Evolutionary conservation across 2,329 filamentous ascomycete genomes (phyloP), one percentile per base, ranked within the genome.

Genomic region (Colletotrichum incanum): DNA sequence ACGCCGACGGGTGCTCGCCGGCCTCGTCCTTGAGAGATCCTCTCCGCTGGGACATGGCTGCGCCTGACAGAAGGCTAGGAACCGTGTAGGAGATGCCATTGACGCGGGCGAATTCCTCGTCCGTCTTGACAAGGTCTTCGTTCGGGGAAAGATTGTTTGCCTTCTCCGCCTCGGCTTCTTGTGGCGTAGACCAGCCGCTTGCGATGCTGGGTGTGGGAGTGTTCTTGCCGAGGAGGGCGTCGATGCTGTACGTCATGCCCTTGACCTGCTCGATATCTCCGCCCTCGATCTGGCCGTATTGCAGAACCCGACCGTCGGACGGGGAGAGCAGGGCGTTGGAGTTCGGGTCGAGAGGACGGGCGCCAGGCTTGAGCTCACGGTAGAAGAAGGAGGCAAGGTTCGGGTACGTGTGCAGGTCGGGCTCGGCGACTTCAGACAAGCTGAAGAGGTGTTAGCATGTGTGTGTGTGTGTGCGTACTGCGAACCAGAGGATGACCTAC

Each of bases 251-350:
- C 0, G 96, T 99, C 88, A 99, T 96, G 72, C 96, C 96, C 84
- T 99, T 99, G 75, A 99, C 96, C 84, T 99, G 96, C 82, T 99
- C 96, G 54, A 99, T 97, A 79, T 98, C 94, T 59, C 96, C 95
- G 77, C 95, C 91, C 78, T 97, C 93, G 69, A 99, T 98, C 76
- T 91, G 92, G 14, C 96, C 96, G 77, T 95, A 98, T 78, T 98
- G 96, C 34, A 99, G 89, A 56, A 99, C 89, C 74, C 93, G 93
- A 58, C 96, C 96, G 81, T 99, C 96, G 6, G 96, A 91, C 1
- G 96, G 97, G 0, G 94, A 96, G 9, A 98, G 85, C 6, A 99
- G 84, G 12, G 94, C 93, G 78, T 93, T 92, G 1, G 90, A 89
- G 76, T 96, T 91, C 1, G 94, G 90, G 78, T 98, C 94, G 18